Conservation (phyloP, 2,329 filamentous ascomycete genomes). For the Keithomyces neogunnii region DNA sequence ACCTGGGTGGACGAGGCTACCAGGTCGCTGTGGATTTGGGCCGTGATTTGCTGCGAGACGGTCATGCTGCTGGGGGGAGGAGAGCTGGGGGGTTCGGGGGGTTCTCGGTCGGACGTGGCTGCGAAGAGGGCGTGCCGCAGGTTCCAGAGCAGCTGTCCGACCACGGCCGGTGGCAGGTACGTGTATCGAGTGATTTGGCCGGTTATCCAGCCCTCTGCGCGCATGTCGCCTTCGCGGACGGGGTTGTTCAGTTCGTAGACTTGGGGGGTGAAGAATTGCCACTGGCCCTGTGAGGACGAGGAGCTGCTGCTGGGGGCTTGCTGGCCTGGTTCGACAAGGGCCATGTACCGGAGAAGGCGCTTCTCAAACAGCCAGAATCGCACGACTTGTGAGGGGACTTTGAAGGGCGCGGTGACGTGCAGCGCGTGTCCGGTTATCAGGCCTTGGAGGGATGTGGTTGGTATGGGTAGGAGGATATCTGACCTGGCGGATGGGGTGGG, state of each 20-base stretch:
- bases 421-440: conserved; percentile 42
- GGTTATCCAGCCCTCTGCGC: conserved; percentile 45
- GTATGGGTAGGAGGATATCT: conserved; percentile 45
- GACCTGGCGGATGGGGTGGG: conserved; percentile 39
- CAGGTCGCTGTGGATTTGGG: conserved; percentile 39
- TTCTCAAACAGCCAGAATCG: conserved; percentile 57
- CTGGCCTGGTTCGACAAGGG: conserved; percentile 39
- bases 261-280: conserved; percentile 26
- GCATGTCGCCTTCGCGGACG: conserved; percentile 41
- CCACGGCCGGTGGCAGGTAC: conserved; percentile 48
- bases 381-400: conserved; percentile 42
- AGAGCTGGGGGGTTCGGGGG: neutral
- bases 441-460: conserved; percentile 34
- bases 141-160: conserved; percentile 50
- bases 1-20: conserved; percentile 29
- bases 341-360: conserved; percentile 51
- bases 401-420: conserved; percentile 48
- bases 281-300: conserved; percentile 8
- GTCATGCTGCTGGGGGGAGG: conserved; percentile 19
- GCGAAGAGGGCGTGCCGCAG: conserved; percentile 41
- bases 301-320: conserved; percentile 23
- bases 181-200: conserved; percentile 40
- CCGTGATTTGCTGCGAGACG: conserved; percentile 43
- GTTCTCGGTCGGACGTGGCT: conserved; percentile 11
- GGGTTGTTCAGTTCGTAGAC: conserved; percentile 57